Evolutionary conservation across 2,329 filamentous ascomycete species (phyloP).

Genomic region (Didymosphaeria variabile): DNA sequence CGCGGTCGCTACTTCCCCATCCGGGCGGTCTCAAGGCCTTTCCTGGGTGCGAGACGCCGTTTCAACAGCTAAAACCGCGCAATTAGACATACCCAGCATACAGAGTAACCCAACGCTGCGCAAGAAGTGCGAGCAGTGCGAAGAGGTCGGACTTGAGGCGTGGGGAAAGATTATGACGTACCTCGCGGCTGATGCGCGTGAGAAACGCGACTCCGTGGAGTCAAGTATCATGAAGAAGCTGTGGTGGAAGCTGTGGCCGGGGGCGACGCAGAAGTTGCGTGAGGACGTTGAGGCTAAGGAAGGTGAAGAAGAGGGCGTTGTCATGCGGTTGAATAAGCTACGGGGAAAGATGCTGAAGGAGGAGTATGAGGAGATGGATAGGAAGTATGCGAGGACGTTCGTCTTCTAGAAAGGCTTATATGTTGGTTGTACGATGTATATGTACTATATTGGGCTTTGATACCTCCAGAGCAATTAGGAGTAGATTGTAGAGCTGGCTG

Average conservation of each 20-base stretch:
- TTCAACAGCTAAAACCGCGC: constrained; percentile 71
- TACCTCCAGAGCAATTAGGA: neutral
- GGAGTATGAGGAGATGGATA: constrained; percentile 47
- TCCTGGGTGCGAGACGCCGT: constrained; percentile 92
- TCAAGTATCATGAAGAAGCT: constrained; percentile 31
- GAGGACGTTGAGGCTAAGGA: constrained; percentile 43
- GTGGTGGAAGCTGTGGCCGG: constrained; percentile 35
- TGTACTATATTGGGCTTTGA: constrained; percentile 1
- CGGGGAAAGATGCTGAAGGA: constrained; percentile 44
- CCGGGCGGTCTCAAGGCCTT: constrained; percentile 69
- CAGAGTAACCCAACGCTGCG: constrained; percentile 53
- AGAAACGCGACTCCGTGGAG: constrained; percentile 36
- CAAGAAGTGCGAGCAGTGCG: constrained; percentile 77
- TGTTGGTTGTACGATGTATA: neutral
- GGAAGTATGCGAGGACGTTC: constrained; percentile 46
- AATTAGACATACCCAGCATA: constrained; percentile 57
- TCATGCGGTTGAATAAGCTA: constrained; percentile 45
- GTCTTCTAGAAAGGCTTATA: constrained; percentile 35
- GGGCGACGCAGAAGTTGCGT: constrained; percentile 35
- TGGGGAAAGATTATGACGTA: constrained; percentile 82
- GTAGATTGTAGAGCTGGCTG: neutral
- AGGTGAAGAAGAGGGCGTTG: constrained; percentile 47
- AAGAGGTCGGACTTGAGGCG: constrained; percentile 78
- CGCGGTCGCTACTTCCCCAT: constrained; percentile 62
- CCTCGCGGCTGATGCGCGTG: constrained; percentile 62